Conservation (phyloP, 768 basidiomycete species). For the Mycena maculata region DNA sequence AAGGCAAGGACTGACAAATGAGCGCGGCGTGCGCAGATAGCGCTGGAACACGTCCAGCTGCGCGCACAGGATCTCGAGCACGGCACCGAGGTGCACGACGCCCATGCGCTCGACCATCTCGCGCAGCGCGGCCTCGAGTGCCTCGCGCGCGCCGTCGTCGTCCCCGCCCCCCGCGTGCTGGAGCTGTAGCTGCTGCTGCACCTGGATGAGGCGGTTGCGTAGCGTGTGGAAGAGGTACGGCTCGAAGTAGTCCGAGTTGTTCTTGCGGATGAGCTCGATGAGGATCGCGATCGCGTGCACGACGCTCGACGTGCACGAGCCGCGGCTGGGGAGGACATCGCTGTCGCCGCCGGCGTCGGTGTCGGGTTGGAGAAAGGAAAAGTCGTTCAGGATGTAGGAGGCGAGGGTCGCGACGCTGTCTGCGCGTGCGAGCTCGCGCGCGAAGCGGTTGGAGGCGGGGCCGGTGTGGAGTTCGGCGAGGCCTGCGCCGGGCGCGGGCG, state of each 20-base stretch:
- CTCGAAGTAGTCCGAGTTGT: constrained; percentile 99
- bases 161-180: constrained; percentile 43
- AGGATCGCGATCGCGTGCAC: constrained; percentile 88
- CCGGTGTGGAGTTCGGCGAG: constrained; percentile 78
- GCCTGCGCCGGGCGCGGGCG: constrained; percentile 83
- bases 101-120: constrained; percentile 89
- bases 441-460: constrained; percentile 86
- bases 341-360: constrained; percentile 37
- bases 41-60: constrained; percentile 75
- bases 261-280: constrained; percentile 95
- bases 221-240: constrained; percentile 96
- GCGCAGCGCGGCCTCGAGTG: constrained; percentile 76
- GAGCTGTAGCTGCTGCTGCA: constrained; percentile 78
- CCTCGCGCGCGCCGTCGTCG: constrained; percentile 69
- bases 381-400: constrained; percentile 81
- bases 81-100: constrained; percentile 89
- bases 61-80: constrained; percentile 80
- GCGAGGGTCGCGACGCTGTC: constrained; percentile 78
- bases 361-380: constrained; percentile 44
- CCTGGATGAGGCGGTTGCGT: constrained; percentile 88
- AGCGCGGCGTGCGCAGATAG: constrained; percentile 78
- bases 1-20: constrained; percentile 66
- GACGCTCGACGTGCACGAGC: constrained; percentile 81
- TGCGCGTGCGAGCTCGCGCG: constrained; percentile 84
- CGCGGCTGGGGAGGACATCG: constrained; percentile 50